phyloP scores from a whole-genome alignment of 1,284 basidiomycete genomes.

The Ganoderma sinense region DNA sequence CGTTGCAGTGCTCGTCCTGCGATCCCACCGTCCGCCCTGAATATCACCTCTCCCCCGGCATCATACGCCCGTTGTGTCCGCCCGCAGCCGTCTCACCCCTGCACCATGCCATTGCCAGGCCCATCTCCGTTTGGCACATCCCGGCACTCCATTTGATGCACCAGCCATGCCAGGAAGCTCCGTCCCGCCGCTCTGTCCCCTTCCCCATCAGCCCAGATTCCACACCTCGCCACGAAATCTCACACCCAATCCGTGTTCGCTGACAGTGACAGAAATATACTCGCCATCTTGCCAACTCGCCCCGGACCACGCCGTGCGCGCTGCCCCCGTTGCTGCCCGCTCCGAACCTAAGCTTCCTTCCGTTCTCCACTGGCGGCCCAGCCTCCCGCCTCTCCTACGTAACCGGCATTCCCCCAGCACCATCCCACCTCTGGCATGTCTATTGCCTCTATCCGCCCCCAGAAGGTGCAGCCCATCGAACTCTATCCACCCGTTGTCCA shows the following conservation, averaged over 20 bases:
- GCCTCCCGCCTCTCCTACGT: not conserved
- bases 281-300: not conserved
- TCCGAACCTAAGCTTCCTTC: not conserved
- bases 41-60: conserved; percentile 4
- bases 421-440: not conserved
- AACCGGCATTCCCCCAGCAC: conserved; percentile 8
- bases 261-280: conserved; percentile 11
- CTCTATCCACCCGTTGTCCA: conserved; percentile 10
- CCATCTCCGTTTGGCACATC: conserved; percentile 4
- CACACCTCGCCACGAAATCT: not conserved
- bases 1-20: conserved; percentile 1
- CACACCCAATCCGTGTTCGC: not conserved
- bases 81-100: not conserved
- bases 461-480: conserved; percentile 15
- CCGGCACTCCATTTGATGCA: conserved; percentile 15
- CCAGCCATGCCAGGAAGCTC: conserved; percentile 11
- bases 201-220: conserved; percentile 12
- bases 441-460: not conserved
- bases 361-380: conserved; percentile 4
- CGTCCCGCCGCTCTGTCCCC: conserved; percentile 16
- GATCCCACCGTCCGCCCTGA: conserved; percentile 4
- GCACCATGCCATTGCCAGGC: no score
- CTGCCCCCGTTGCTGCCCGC: not conserved
- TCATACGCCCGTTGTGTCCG: conserved; percentile 4
- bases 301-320: conserved; percentile 15